Evolutionary conservation across 164 flowering plant genomes (phyloP).

Genomic region (Santalum album): DNA sequence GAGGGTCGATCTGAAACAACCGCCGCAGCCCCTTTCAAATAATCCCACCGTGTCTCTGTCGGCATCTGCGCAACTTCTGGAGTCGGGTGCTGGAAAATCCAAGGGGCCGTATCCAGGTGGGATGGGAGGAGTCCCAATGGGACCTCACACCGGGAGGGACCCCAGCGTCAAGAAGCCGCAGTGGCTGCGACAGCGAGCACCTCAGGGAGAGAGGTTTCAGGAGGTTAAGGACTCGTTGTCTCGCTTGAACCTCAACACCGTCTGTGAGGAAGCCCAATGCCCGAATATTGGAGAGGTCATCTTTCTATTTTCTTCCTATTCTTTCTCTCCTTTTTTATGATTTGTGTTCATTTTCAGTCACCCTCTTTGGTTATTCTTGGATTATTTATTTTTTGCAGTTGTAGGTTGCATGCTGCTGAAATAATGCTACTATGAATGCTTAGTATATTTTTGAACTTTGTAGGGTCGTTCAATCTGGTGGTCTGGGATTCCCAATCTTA

Average conservation of each 20-base stretch:
- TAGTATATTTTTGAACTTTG: no score
- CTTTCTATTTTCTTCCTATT: not conserved
- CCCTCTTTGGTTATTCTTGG: no score
- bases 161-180: conserved; percentile 75
- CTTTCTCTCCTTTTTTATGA: not conserved
- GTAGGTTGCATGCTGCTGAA: no score
- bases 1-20: not conserved
- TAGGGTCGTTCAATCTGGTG: no score
- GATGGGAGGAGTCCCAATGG: conserved; percentile 28
- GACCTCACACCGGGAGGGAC: conserved; percentile 73
- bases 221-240: conserved; percentile 62
- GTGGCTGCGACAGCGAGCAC: conserved; percentile 85
- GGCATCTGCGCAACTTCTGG: not conserved
- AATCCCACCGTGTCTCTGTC: not conserved
- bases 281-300: conserved; percentile 98
- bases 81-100: not conserved
- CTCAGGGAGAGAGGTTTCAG: conserved; percentile 65
- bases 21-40: not conserved
- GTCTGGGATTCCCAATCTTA: no score
- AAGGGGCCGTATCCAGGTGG: conserved; percentile 31
- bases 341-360: no score
- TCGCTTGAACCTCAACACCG: conserved; percentile 69
- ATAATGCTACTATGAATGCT: no score
- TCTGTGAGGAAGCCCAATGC: conserved; percentile 94
- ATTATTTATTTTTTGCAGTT: no score